phyloP scores from a whole-genome alignment of 768 basidiomycete species.

The Hypholoma fasciculare region DNA sequence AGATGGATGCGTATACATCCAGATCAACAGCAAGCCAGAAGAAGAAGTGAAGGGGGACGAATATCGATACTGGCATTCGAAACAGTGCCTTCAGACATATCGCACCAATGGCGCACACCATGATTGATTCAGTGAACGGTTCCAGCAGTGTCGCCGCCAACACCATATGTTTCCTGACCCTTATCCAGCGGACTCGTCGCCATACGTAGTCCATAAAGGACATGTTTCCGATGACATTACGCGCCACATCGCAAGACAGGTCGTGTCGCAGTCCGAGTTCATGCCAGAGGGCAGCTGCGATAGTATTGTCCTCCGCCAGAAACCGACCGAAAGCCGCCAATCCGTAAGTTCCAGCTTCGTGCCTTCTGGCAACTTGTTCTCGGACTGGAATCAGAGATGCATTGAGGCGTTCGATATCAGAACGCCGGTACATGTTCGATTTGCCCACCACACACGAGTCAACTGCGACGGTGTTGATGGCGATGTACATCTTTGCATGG shows the following conservation, averaged over 20 bases:
- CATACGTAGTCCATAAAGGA: conserved; percentile 80
- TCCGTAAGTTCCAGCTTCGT: conserved; percentile 43
- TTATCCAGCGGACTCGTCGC: conserved; percentile 94
- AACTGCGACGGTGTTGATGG: conserved; percentile 84
- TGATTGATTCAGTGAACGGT: conserved; percentile 88
- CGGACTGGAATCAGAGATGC: conserved; percentile 56
- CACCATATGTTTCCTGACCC: conserved; percentile 95
- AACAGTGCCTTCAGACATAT: conserved; percentile 52
- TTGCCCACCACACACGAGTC: conserved; percentile 98
- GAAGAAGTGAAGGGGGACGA: conserved; percentile 58
- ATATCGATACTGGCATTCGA: conserved; percentile 52
- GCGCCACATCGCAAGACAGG: conserved; percentile 87
- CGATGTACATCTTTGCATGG: conserved; percentile 97
- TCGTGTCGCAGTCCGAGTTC: conserved; percentile 87
- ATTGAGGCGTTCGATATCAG: conserved; percentile 78
- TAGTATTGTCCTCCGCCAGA: conserved; percentile 98
- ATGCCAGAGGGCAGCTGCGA: conserved; percentile 90
- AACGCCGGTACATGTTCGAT: conserved; percentile 90
- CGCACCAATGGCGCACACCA: conserved; percentile 66
- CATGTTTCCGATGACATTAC: conserved; percentile 90
- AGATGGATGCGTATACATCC: conserved; percentile 77
- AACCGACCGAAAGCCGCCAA: conserved; percentile 83
- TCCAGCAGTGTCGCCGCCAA: conserved; percentile 83
- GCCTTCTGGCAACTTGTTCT: conserved; percentile 16
- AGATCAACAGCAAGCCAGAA: conserved; percentile 81